A percentile compares a stretch with the other conserved stretches of the same genome.
These are phyloP conservation scores for Kalanchoe fedtschenkoi DNA, from an alignment of 164 flowering plant genomes.

Conservation along the genomic window DNA sequence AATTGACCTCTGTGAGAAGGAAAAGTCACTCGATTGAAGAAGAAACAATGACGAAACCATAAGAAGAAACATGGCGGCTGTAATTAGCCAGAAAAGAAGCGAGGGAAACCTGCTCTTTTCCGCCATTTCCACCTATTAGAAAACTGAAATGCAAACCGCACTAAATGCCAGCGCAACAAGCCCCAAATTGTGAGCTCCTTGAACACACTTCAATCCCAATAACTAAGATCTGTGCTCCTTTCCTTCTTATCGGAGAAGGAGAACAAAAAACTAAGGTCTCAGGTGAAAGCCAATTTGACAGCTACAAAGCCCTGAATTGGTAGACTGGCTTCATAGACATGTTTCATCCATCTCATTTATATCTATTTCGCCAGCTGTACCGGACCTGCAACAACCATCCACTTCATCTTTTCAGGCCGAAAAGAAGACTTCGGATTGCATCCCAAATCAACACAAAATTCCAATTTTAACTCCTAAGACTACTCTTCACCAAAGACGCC, in stretches of 20 bases:
- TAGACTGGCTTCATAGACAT: not conserved
- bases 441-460: not conserved
- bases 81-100: conserved; percentile 33
- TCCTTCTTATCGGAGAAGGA: not conserved
- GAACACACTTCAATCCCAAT: not conserved
- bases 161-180: not conserved
- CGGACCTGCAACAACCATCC: not conserved
- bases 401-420: not conserved
- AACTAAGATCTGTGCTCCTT: not conserved
- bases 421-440: not conserved
- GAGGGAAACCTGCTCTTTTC: conserved; percentile 48
- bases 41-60: conserved; percentile 44
- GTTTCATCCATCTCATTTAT: not conserved
- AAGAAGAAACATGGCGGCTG: conserved; percentile 41
- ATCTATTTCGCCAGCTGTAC: not conserved
- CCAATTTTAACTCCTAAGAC: not conserved
- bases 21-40: conserved; percentile 24
- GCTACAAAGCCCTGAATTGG: not conserved
- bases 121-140: conserved; percentile 16
- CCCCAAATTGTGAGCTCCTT: not conserved
- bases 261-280: not conserved
- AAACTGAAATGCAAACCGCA: not conserved
- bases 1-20: conserved; percentile 36
- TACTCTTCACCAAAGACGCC: not conserved
- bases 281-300: not conserved